These are phyloP conservation scores for Tremella mesenterica DNA, from an alignment of 768 basidiomycete genomes.

Conservation along the genomic window DNA sequence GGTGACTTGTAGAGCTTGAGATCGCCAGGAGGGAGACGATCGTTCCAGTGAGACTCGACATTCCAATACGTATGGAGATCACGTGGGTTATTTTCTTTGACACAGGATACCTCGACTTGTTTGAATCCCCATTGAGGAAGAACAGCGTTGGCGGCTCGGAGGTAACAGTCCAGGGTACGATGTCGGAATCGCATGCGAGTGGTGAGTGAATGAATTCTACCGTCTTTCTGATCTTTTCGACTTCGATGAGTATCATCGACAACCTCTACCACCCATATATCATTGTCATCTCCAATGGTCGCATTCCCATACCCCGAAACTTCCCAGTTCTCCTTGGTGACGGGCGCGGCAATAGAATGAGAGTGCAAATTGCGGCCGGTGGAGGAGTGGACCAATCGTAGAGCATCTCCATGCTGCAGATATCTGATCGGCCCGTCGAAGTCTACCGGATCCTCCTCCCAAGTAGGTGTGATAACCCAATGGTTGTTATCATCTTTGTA, in stretches of 20 bases:
- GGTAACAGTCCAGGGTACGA: constrained; percentile 67
- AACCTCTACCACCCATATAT: constrained; percentile 87
- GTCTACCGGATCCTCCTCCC: constrained; percentile 68
- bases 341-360: constrained; percentile 74
- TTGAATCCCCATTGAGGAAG: constrained; percentile 99
- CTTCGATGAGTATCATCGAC: constrained; percentile 75
- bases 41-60: constrained; percentile 95
- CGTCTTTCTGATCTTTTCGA: constrained; percentile 51
- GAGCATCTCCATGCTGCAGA: constrained; percentile 63
- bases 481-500: constrained; percentile 99
- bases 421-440: constrained; percentile 53
- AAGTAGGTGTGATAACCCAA: constrained; percentile 69
- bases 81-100: constrained; percentile 69
- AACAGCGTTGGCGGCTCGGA: constrained; percentile 76
- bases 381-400: constrained; percentile 71
- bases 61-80: constrained; percentile 95
- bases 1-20: constrained; percentile 78
- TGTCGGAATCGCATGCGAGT: constrained; percentile 82
- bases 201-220: constrained; percentile 77
- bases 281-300: constrained; percentile 76
- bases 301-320: constrained; percentile 89
- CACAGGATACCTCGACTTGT: constrained; percentile 92
- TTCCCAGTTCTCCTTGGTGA: constrained; percentile 81
- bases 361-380: constrained; percentile 90
- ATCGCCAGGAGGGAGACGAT: constrained; percentile 72